phyloP scores from a whole-genome alignment of 345 rosid species.

The Arabis hirsuta region DNA sequence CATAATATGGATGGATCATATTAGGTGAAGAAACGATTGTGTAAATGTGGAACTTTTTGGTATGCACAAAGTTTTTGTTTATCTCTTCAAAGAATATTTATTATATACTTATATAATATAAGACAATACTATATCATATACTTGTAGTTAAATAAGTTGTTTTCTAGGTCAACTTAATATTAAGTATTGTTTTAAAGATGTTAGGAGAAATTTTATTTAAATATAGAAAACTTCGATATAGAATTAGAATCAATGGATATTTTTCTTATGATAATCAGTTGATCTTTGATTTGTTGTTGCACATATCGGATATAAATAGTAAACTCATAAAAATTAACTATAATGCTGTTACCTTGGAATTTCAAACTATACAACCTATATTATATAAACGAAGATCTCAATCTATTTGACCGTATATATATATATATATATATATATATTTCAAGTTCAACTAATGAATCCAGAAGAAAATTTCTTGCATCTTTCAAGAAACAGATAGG shows the following conservation, averaged over 20 bases:
- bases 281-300: constrained; percentile 2
- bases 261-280: not conserved
- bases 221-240: not conserved
- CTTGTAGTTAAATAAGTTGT: not conserved
- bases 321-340: not conserved
- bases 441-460: not conserved
- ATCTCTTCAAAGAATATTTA: not conserved
- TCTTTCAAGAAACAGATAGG: not conserved
- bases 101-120: not conserved
- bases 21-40: constrained; percentile 5
- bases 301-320: constrained; percentile 14
- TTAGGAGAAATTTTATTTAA: not conserved
- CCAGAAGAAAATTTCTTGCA: not conserved
- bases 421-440: not conserved
- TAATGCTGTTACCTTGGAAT: too few relatives aligned
- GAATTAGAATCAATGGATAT: not conserved
- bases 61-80: constrained; percentile 13
- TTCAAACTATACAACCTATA: not conserved
- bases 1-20: not conserved
- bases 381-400: constrained; percentile 9
- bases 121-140: not conserved
- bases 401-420: constrained; percentile 26
- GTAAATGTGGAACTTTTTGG: not conserved
- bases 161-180: not conserved
- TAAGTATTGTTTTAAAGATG: not conserved